Percentiles rank a stretch among this genome's conserved stretches.
Conservation (phyloP, 768 basidiomycete species). For the Macrolepiota dolichaula region DNA sequence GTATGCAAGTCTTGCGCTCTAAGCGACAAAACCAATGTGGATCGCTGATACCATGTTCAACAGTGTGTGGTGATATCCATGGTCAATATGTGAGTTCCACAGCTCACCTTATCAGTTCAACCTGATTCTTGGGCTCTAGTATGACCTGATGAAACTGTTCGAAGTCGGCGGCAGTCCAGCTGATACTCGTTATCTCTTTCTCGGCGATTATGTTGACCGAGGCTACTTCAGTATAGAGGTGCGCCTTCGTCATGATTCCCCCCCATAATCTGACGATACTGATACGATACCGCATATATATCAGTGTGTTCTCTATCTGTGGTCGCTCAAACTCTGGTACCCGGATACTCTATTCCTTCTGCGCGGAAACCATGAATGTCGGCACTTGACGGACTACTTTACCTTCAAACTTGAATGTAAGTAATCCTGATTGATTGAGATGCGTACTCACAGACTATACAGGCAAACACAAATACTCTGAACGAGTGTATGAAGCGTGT, state of each 20-base stretch:
- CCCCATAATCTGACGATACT: background rate
- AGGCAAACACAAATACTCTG: constrained; percentile 99
- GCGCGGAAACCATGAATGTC: constrained; percentile 98
- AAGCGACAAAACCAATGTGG: background rate
- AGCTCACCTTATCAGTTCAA: constrained; percentile 6
- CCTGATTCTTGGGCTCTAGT: constrained; percentile 39
- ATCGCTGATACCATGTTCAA: constrained; percentile 6
- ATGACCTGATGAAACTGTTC: constrained; percentile 93
- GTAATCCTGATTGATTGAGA: constrained; percentile 24
- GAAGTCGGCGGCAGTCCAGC: constrained; percentile 95
- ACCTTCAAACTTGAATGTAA: constrained; percentile 98
- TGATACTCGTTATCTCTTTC: constrained; percentile 88
- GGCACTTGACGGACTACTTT: constrained; percentile 97
- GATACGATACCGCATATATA: constrained; percentile 14
- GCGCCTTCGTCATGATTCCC: constrained; percentile 15
- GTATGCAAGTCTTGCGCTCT: constrained; percentile 19
- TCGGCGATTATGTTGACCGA: constrained; percentile 91
- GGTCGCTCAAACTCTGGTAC: constrained; percentile 99
- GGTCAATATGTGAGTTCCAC: constrained; percentile 88
- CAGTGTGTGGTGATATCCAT: constrained; percentile 97
- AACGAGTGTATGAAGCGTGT: constrained; percentile 93
- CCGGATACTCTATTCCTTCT: constrained; percentile 95
- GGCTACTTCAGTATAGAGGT: constrained; percentile 95
- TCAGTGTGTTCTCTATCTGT: constrained; percentile 96
- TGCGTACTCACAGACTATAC: constrained; percentile 11